Conservation (phyloP, 176 grass and related monocot species). For the Microstegium vimineum region DNA sequence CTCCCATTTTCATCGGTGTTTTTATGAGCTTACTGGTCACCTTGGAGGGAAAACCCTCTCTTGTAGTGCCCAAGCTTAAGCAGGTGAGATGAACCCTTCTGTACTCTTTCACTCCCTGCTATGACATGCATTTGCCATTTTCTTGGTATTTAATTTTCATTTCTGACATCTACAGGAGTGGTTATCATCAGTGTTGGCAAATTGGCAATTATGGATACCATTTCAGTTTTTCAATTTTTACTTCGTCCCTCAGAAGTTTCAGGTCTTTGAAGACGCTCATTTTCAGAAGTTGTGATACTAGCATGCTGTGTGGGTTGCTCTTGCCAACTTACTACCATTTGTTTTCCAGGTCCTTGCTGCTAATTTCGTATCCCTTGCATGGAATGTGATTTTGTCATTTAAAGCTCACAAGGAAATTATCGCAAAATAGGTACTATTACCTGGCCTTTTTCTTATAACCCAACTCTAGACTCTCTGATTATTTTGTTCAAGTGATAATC, state of each 20-base stretch:
- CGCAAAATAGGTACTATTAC: conserved; percentile 43
- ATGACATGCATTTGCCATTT: neutral
- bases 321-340: neutral
- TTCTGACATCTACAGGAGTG: conserved; percentile 55
- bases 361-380: conserved; percentile 74
- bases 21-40: conserved; percentile 77
- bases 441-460: neutral
- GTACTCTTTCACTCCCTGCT: neutral
- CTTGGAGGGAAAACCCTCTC: conserved; percentile 77
- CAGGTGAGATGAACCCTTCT: conserved; percentile 52
- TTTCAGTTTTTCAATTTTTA: conserved; percentile 94
- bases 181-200: conserved; percentile 58
- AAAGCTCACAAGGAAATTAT: conserved; percentile 76
- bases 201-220: conserved; percentile 95
- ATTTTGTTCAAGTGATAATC: neutral
- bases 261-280: conserved; percentile 36
- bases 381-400: conserved; percentile 91
- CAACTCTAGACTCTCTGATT: neutral
- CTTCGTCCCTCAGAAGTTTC: conserved; percentile 85
- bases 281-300: neutral
- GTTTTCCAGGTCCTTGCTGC: conserved; percentile 64
- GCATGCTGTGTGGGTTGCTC: neutral
- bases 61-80: conserved; percentile 79
- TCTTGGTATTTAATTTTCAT: conserved; percentile 8
- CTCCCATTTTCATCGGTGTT: conserved; percentile 85